Evolutionary conservation across 768 basidiomycete species (phyloP), one percentile per base, ranked within the genome.

Genomic region (Boletus rufocinnamomeus): DNA sequence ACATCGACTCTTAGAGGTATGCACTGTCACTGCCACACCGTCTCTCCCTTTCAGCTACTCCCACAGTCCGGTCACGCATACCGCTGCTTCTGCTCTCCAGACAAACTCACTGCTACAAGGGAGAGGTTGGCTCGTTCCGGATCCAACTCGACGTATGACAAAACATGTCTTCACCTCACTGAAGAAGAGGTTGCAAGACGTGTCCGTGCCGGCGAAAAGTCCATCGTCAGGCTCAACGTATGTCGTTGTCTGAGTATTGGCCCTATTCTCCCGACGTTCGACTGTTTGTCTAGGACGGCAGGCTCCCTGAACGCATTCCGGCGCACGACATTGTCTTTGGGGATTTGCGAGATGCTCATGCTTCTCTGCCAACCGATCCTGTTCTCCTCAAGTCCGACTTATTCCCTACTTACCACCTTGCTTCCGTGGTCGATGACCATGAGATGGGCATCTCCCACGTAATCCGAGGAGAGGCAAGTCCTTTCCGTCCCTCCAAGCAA

Each of bases 361-460:
- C 83, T 13, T 93, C 89, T 1, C 73, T 91, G 6, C 85, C 88
- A 2, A 95, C 93, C 3, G 97, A 99, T 69, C 93, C 95, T 25
- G 84, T 98, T 46, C 77, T 98, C 4, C 78, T 98, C 59, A 98
- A 99, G 72, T 88, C 91, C 1, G 97, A 99, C 70, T 77, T 84
- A 2, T 96, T 90, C 70, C 97, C 97, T 6, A 98, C 96, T 0
- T 99, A 99, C 69, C 97, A 98, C 63, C 82, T 99, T 6, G 96
- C 97, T 0, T 95, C 88, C 23, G 93, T 98, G 0, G 93, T 96
- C 0, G 97, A 99, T 64, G 97, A 99, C 74, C 86, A 94, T 65
- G 85, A 88, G 65, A 99, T 99, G 97, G 88, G 87, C 1, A 93
- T 99, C 25, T 93, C 94, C 0, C 97, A 98, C 74, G 95, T 98